Evolutionary conservation across 352 stramenopile species (phyloP), one percentile per base, ranked within the genome.

Genomic region (Phytophthora pinifolia): DNA sequence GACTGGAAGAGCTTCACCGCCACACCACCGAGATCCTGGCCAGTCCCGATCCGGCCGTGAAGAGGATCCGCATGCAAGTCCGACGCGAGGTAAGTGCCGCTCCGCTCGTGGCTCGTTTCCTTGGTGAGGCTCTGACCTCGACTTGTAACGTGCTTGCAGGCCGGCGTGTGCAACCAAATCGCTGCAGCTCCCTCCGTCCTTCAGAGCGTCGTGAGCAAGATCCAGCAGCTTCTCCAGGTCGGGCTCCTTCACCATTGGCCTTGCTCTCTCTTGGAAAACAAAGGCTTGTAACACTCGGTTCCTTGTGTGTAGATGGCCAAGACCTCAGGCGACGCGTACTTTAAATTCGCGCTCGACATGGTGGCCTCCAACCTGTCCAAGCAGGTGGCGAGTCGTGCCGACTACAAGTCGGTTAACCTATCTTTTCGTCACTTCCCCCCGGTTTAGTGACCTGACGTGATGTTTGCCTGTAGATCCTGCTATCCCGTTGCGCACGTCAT

Each of bases 91-190:
- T 87, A 15, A 14, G 61, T 43, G 22, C 6, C 32, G 25, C 4
- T 22, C 12, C 25, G n/a, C 29, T n/a, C 13, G 9, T 14, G 37
- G 14, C 35, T 29, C 30, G 33, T 0, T 31, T n/a, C n/a, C n/a
- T n/a, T n/a, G n/a, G n/a, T n/a, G n/a, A n/a, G n/a, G n/a, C n/a
- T n/a, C n/a, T n/a, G n/a, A n/a, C n/a, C n/a, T n/a, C n/a, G n/a
- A n/a, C 14, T 15, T 47, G 27, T 9, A 17, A 12, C 2, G 10
- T 36, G 32, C 38, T 22, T 53, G 36, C 39, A 89, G 79, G 83
- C 78, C 37, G 83, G 80, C 37, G 78, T 62, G n/a, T 92, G 83
- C 43, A 92, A 92, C 42, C 83, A 92, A 67, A 89, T 92, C 48
- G 82, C 83, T 0, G 74, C 83, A 6, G 65, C 80, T 7, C 83